Percentiles rank a stretch among this genome's conserved stretches.
phyloP scores from a whole-genome alignment of 163 green algal species.

The Prototheca wickerhamii region DNA sequence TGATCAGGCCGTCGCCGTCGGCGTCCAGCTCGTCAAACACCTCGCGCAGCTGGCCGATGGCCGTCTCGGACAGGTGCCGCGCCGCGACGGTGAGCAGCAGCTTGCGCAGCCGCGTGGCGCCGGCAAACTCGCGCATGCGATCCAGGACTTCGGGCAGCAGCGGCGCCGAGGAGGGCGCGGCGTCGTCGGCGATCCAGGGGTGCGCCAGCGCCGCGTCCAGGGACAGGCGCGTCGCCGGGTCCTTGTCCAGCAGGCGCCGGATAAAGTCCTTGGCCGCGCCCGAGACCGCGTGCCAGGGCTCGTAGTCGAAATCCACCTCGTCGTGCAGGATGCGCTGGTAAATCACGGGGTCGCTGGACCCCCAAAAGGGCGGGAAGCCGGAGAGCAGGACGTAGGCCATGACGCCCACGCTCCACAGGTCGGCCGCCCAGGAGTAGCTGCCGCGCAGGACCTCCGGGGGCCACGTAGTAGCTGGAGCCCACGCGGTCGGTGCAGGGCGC shows the following conservation, averaged over 20 bases:
- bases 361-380: constrained; percentile 34
- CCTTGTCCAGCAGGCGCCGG: constrained; percentile 17
- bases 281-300: constrained; percentile 24
- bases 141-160: constrained; percentile 25
- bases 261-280: constrained; percentile 28
- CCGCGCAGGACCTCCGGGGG: constrained; percentile 47
- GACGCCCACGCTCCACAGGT: constrained; percentile 29
- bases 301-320: constrained; percentile 20
- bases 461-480: constrained; percentile 56
- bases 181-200: constrained; percentile 22
- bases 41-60: constrained; percentile 23
- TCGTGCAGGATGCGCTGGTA: constrained; percentile 21
- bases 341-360: constrained; percentile 21
- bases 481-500: constrained; percentile 34
- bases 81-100: constrained; percentile 30
- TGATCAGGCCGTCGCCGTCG: constrained; percentile 30
- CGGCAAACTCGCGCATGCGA: constrained; percentile 44
- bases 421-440: constrained; percentile 26
- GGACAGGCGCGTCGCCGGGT: constrained; percentile 18
- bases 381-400: constrained; percentile 37
- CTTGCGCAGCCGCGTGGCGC: constrained; percentile 13
- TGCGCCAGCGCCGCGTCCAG: constrained; percentile 16
- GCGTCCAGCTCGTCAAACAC: constrained; percentile 19
- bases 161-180: background rate
- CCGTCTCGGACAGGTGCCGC: constrained; percentile 16